Percentiles rank a stretch among this genome's conserved stretches.
These are phyloP conservation scores for Peronosclerospora sorghi DNA, from an alignment of 352 stramenopile species.

Conservation along the genomic window DNA sequence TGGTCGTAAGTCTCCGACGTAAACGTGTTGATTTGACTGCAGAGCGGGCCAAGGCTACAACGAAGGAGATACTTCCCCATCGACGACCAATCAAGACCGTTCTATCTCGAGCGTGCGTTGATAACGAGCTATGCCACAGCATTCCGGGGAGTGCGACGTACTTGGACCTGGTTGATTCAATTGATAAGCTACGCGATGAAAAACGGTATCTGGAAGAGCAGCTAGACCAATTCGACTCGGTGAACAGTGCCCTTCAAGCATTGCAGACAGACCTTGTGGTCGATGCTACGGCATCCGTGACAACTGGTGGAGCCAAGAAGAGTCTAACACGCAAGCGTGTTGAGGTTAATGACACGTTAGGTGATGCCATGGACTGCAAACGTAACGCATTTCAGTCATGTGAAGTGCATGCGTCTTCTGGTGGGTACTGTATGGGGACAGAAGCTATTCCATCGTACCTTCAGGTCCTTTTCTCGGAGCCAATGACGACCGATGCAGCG, in stretches of 20 bases:
- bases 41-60: conserved; percentile 9
- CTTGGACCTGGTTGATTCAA: conserved; percentile 19
- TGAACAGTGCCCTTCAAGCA: conserved; percentile 31
- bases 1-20: conserved; percentile 14
- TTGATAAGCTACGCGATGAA: conserved; percentile 26
- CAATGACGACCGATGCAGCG: conserved; percentile 22
- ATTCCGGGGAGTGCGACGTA: conserved; percentile 25
- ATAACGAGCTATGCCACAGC: conserved; percentile 8
- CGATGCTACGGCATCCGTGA: conserved; percentile 5
- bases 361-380: conserved; percentile 7
- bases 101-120: conserved; percentile 6
- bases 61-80: conserved; percentile 15
- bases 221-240: conserved; percentile 30
- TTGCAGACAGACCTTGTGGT: conserved; percentile 26
- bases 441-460: conserved; percentile 29
- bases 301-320: conserved; percentile 6
- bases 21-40: conserved; percentile 14
- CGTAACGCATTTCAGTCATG: conserved; percentile 1
- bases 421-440: conserved; percentile 30
- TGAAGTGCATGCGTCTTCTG: conserved; percentile 9
- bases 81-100: conserved; percentile 13
- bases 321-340: conserved; percentile 26
- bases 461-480: conserved; percentile 24
- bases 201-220: conserved; percentile 33
- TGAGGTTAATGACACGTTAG: conserved; percentile 7